Evolutionary conservation across 768 basidiomycete genomes (phyloP).

Genomic region (Tylopilus rubrobrunneus): DNA sequence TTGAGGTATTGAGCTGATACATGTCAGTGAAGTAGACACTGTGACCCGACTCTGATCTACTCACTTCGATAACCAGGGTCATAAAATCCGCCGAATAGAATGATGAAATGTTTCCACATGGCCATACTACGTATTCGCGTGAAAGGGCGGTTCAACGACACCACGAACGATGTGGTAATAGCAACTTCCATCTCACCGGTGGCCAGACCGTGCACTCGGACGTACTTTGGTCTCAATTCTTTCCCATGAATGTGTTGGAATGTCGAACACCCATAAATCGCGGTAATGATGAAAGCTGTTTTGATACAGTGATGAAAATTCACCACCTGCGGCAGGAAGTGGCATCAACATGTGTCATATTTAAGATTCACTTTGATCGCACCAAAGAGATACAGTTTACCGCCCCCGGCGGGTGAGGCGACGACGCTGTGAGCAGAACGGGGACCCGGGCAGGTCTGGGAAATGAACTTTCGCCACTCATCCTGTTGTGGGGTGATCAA

Average conservation of each 20-base stretch:
- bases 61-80: conserved; percentile 80
- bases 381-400: conserved; percentile 85
- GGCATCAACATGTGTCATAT: not conserved
- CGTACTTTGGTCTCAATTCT: conserved; percentile 80
- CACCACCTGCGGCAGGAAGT: conserved; percentile 53
- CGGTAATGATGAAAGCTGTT: conserved; percentile 86
- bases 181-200: conserved; percentile 44
- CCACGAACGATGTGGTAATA: not conserved
- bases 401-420: conserved; percentile 71
- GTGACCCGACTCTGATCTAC: not conserved
- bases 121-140: conserved; percentile 56
- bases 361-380: not conserved
- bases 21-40: not conserved
- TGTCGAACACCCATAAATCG: conserved; percentile 86
- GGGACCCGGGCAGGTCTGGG: conserved; percentile 82
- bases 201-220: conserved; percentile 79
- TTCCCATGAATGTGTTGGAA: conserved; percentile 78
- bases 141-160: not conserved
- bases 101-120: conserved; percentile 81
- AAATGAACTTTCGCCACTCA: conserved; percentile 87
- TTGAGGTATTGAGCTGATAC: conserved; percentile 70
- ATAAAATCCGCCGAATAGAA: conserved; percentile 89
- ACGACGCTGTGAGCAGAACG: conserved; percentile 84
- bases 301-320: conserved; percentile 81
- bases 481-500: conserved; percentile 39